These are phyloP conservation scores for Barnettozyma hawaiiensis DNA, from an alignment of 1,139 yeast species.

Conservation along the genomic window DNA sequence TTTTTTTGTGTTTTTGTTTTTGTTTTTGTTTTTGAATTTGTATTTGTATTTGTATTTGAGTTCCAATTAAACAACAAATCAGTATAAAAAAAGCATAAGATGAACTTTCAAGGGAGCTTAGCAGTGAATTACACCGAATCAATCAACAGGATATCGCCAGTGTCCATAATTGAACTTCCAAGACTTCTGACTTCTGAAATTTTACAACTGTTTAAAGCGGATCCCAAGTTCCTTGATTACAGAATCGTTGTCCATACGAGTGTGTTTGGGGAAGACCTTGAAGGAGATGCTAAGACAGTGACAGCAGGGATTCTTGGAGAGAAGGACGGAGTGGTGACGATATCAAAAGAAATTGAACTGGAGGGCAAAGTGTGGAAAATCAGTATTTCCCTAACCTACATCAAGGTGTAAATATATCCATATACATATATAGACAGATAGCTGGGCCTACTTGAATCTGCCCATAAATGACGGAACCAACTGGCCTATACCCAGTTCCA, in stretches of 20 bases:
- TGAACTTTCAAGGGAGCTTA: not conserved
- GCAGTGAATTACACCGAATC: not conserved
- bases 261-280: not conserved
- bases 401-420: conserved; percentile 12
- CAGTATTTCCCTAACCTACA: conserved; percentile 9
- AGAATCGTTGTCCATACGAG: conserved; percentile 10
- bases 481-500: conserved; percentile 8
- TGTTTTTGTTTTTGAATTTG: no score
- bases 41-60: no score
- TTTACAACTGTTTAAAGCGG: conserved; percentile 1
- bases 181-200: not conserved
- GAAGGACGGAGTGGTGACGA: conserved; percentile 11
- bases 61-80: no score
- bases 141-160: not conserved
- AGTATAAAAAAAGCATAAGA: no score
- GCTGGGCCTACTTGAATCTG: conserved; percentile 12
- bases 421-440: no score
- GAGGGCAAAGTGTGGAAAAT: conserved; percentile 3
- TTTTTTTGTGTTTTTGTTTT: no score
- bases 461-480: conserved; percentile 17
- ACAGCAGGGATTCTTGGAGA: conserved; percentile 11
- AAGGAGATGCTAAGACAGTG: conserved; percentile 10
- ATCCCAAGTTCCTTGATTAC: conserved; percentile 7
- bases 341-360: conserved; percentile 3
- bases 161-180: not conserved